Percentiles rank a stretch among this genome's conserved stretches.
phyloP scores from a whole-genome alignment of 2,329 filamentous ascomycete species.

The Lachnum nothofagi region DNA sequence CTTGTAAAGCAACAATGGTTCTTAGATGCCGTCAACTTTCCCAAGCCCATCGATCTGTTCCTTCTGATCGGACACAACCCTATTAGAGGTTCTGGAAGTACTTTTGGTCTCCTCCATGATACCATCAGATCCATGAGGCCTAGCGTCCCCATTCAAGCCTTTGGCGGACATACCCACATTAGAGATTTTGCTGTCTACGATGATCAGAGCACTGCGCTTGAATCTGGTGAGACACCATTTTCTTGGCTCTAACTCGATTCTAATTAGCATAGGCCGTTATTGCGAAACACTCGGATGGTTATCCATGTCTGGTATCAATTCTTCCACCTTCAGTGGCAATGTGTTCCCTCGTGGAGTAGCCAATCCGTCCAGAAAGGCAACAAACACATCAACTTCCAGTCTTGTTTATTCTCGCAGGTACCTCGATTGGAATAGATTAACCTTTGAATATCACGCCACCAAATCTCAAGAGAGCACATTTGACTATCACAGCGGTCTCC shows the following conservation, averaged over 20 bases:
- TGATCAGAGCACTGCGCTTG: slow-evolving; percentile 68
- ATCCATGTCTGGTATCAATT: slow-evolving; percentile 62
- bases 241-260: neutral
- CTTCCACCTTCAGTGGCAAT: slow-evolving; percentile 23
- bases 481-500: slow-evolving; percentile 64
- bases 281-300: slow-evolving; percentile 92
- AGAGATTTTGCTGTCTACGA: slow-evolving; percentile 78
- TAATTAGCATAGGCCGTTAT: slow-evolving; percentile 50
- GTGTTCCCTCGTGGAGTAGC: slow-evolving; percentile 22
- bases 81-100: slow-evolving; percentile 59
- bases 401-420: slow-evolving; percentile 66
- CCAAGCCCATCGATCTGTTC: slow-evolving; percentile 73
- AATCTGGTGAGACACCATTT: slow-evolving; percentile 53
- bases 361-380: slow-evolving; percentile 31
- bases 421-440: slow-evolving; percentile 86
- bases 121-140: slow-evolving; percentile 70
- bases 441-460: slow-evolving; percentile 69
- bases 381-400: slow-evolving; percentile 23
- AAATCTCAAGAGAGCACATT: slow-evolving; percentile 67
- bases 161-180: slow-evolving; percentile 83
- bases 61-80: slow-evolving; percentile 80
- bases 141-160: slow-evolving; percentile 78
- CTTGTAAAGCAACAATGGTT: slow-evolving; percentile 84
- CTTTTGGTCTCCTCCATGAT: slow-evolving; percentile 70
- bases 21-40: slow-evolving; percentile 63